phyloP scores from a whole-genome alignment of 768 basidiomycete species.

The Lentinula edodes region DNA sequence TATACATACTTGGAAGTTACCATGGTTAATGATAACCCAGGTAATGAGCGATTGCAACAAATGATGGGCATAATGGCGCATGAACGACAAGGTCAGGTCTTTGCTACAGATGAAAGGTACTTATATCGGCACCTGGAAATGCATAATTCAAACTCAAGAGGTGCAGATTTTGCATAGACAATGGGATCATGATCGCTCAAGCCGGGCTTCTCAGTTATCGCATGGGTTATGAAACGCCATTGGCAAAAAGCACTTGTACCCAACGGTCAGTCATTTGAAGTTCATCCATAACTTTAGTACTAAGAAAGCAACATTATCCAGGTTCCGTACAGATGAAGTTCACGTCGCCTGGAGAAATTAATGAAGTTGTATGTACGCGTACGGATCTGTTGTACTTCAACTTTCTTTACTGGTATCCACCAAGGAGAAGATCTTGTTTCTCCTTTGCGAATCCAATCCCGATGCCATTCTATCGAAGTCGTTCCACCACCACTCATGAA shows the following conservation, averaged over 20 bases:
- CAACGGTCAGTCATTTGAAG: constrained; percentile 62
- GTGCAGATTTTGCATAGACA: constrained; percentile 97
- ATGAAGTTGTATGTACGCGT: constrained; percentile 10
- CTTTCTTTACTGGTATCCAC: constrained; percentile 1
- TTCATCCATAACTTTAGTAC: neutral
- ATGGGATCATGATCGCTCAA: constrained; percentile 99
- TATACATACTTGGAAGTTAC: neutral
- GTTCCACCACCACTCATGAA: constrained; percentile 81
- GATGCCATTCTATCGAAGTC: constrained; percentile 42
- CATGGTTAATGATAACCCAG: constrained; percentile 30
- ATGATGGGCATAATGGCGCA: constrained; percentile 99
- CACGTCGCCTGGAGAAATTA: constrained; percentile 83
- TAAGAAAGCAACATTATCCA: constrained; percentile 23
- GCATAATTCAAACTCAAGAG: neutral
- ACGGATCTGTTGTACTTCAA: neutral
- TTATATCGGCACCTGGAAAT: neutral
- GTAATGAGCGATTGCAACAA: constrained; percentile 88
- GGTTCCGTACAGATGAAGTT: constrained; percentile 93
- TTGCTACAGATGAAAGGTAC: constrained; percentile 93
- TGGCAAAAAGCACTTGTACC: constrained; percentile 82
- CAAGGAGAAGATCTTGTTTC: neutral
- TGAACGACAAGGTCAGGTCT: constrained; percentile 84
- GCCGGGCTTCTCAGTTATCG: constrained; percentile 89
- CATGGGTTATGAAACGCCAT: constrained; percentile 79
- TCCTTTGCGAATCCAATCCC: constrained; percentile 14